These are phyloP conservation scores for Hamamelis virginiana DNA, from an alignment of 164 flowering plant species.

Conservation along the genomic window DNA sequence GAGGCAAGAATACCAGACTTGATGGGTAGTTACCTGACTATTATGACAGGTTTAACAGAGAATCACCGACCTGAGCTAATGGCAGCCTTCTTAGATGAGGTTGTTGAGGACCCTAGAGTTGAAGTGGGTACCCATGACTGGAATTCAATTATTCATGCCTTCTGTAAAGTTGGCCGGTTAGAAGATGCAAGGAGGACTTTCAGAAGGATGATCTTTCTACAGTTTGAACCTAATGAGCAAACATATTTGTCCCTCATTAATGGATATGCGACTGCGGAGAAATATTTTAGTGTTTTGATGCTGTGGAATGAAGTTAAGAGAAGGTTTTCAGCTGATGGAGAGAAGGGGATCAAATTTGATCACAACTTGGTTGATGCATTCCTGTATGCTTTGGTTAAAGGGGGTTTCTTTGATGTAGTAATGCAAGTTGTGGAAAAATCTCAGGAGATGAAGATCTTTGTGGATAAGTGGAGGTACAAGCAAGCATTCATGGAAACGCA, in stretches of 20 bases:
- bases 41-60: slow-evolving; percentile 92
- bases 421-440: slow-evolving; percentile 94
- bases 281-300: slow-evolving; percentile 74
- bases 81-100: slow-evolving; percentile 94
- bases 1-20: slow-evolving; percentile 65
- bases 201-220: slow-evolving; percentile 86
- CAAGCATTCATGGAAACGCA: slow-evolving; percentile 97
- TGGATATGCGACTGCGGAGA: slow-evolving; percentile 73
- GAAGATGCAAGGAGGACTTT: slow-evolving; percentile 93
- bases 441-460: slow-evolving; percentile 80
- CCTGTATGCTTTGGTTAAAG: slow-evolving; percentile 82
- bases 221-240: slow-evolving; percentile 80
- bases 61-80: slow-evolving; percentile 88
- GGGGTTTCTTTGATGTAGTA: slow-evolving; percentile 94
- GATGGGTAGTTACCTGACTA: slow-evolving; percentile 84
- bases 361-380: slow-evolving; percentile 84
- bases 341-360: slow-evolving; percentile 53
- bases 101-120: slow-evolving; percentile 79
- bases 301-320: slow-evolving; percentile 87
- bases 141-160: slow-evolving; percentile 96
- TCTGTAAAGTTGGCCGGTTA: slow-evolving; percentile 78
- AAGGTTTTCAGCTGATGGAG: slow-evolving; percentile 39
- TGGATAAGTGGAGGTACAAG: slow-evolving; percentile 96
- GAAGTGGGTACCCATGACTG: slow-evolving; percentile 94
- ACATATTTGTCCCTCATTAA: slow-evolving; percentile 87